Conservation (phyloP, 2,329 filamentous ascomycete genomes). For the Pseudogymnoascus sp. region DNA sequence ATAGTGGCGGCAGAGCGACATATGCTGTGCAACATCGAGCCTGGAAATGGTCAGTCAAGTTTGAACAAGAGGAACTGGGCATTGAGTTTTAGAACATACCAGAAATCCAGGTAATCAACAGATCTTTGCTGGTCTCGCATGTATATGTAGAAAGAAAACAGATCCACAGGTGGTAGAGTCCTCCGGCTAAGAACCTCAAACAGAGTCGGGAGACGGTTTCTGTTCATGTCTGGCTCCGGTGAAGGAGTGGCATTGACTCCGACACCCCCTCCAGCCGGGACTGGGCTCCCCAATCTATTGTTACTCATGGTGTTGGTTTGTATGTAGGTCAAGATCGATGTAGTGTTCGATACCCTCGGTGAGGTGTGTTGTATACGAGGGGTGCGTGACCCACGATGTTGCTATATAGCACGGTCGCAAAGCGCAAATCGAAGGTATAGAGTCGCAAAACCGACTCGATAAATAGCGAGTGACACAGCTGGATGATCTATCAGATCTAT, state of each 20-base stretch:
- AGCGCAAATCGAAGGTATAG: neutral
- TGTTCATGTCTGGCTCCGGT: conserved; percentile 51
- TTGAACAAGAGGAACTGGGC: neutral
- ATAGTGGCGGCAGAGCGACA: conserved; percentile 95
- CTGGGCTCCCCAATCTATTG: neutral
- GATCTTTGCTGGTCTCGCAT: conserved; percentile 98
- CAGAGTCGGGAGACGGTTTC: conserved; percentile 85
- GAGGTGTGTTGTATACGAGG: neutral
- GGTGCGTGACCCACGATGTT: neutral
- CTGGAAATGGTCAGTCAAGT: conserved; percentile 40
- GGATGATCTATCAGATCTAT: conserved; percentile 1
- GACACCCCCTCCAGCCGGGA: neutral
- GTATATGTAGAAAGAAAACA: conserved; percentile 99
- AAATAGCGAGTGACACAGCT: neutral
- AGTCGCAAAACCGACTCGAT: neutral
- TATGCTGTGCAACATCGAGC: conserved; percentile 98
- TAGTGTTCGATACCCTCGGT: neutral
- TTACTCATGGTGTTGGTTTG: neutral
- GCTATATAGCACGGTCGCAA: neutral
- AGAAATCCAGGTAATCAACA: conserved; percentile 97
- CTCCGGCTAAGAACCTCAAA: conserved; percentile 93
- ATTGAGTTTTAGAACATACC: conserved; percentile 48
- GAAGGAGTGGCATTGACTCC: conserved; percentile 35
- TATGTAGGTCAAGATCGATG: neutral
- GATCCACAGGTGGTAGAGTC: conserved; percentile 89